phyloP scores from a whole-genome alignment of 352 stramenopile genomes.

The Phytophthora uliginosa region DNA sequence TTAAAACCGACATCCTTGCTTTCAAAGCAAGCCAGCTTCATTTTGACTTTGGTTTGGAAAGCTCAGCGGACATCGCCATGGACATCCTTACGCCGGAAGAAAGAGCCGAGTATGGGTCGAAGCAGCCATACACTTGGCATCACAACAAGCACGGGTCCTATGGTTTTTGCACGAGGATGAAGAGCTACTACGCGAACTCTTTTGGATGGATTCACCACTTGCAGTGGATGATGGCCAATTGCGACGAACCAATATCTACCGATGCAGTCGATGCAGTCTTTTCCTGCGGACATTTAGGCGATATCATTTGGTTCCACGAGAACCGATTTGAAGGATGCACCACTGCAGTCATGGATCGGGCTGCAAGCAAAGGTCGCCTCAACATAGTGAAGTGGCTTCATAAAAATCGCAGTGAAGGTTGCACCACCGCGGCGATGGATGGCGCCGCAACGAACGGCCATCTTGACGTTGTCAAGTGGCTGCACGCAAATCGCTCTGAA shows the following conservation, averaged over 20 bases:
- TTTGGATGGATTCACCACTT: neutral
- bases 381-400: neutral
- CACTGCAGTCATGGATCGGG: neutral
- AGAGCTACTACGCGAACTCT: neutral
- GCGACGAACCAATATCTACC: constrained; percentile 19
- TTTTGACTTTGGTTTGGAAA: neutral
- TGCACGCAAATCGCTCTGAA: neutral
- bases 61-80: neutral
- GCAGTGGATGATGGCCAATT: constrained; percentile 20
- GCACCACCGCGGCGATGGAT: neutral
- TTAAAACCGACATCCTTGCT: too few relatives aligned
- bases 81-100: neutral
- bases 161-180: too few relatives aligned
- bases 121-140: too few relatives aligned
- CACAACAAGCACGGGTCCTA: too few relatives aligned
- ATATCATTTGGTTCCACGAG: neutral
- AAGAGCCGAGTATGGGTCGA: too few relatives aligned
- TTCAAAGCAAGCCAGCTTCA: neutral
- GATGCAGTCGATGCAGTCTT: constrained; percentile 27
- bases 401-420: neutral
- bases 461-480: neutral
- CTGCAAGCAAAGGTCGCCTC: neutral
- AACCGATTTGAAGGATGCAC: neutral
- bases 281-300: neutral
- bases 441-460: neutral